Base-by-base conservation (phyloP, 2,329 filamentous ascomycete species). In the Xylaria digitata region DNA sequence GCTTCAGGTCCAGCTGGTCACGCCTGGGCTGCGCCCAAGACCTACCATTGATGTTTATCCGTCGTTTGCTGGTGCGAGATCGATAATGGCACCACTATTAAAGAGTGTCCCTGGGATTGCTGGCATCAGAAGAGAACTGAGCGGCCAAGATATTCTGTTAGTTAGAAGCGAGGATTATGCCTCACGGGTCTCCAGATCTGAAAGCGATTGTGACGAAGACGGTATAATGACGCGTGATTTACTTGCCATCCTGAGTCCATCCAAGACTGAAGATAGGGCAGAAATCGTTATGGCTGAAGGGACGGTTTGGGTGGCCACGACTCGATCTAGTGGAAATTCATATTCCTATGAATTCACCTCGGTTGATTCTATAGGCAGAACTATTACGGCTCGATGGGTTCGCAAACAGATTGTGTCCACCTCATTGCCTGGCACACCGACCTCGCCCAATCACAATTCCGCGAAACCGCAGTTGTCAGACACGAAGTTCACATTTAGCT, bases 21-120 rank as follows among this genome's bases (percentile, higher is more conserved):
- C 85, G 1, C 79, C 83, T 46, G 84, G 87, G 67, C 82, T 82
- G 17, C 86, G 91, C 26, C 90, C 90, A 0, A 84, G 84, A 58
- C 92, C 92, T 0, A 86, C 87, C 3, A 88, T 92, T 70, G 92
- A 95, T 72, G 87, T 93, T n/a, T 85, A 93, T 48, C 90, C 91
- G 0, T 88, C 89, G 1, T 87, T 86, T n/a, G 81, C 86, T 15
- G 81, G 90, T 46, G 80, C 85, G 52, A 79, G 85, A 66, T 80
- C 84, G 59, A 88, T 87, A 64, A 84, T 89, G 23, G 85, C 89
- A 6, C 83, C 84, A 19, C 79, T 92, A 26, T 82, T 85, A 2
- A 86, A 87, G 73, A 84, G 84, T 6, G 90, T 90, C 68, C 88
- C 90, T 0, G 85, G 86, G 6, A 83, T 92, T 55, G 90, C 92